Conservation (phyloP, 2,329 filamentous ascomycete species). For the Penicillium sp. region DNA sequence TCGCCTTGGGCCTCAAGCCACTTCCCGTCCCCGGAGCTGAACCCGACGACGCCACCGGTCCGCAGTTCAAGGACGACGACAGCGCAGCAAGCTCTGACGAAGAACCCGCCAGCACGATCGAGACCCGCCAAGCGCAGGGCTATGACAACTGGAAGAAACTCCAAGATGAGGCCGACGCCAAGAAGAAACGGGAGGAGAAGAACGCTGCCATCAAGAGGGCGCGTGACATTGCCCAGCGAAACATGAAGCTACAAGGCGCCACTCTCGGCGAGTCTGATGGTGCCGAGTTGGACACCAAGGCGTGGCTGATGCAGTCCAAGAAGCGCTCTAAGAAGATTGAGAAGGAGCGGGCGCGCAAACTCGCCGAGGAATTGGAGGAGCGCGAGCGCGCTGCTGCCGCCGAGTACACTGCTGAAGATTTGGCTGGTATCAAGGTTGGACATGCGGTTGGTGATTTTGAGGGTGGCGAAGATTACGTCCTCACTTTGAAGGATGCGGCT, state of each 20-base stretch:
- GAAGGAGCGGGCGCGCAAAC: constrained; percentile 66
- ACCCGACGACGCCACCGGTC: constrained; percentile 50
- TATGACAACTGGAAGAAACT: constrained; percentile 57
- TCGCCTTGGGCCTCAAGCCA: constrained; percentile 85
- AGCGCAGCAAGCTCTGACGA: constrained; percentile 56
- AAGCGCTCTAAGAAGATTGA: constrained; percentile 92
- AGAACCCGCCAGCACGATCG: constrained; percentile 78
- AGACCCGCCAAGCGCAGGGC: constrained; percentile 58
- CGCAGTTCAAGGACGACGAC: constrained; percentile 57
- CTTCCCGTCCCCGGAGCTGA: constrained; percentile 74
- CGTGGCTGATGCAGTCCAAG: constrained; percentile 87
- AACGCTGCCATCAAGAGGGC: constrained; percentile 84
- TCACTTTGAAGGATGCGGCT: constrained; percentile 91
- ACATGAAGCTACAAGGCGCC: constrained; percentile 75
- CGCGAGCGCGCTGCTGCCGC: constrained; percentile 69
- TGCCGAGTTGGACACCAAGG: constrained; percentile 72
- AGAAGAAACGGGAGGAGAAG: constrained; percentile 75
- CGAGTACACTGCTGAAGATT: constrained; percentile 81
- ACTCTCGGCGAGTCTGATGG: constrained; percentile 76
- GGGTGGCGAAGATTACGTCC: constrained; percentile 77
- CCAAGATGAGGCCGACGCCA: constrained; percentile 70
- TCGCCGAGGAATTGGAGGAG: constrained; percentile 76
- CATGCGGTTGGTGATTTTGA: constrained; percentile 83
- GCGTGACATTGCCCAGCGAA: constrained; percentile 77
- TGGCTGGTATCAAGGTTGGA: constrained; percentile 87